phyloP scores from a whole-genome alignment of 2,329 filamentous ascomycete genomes.

The Aspergillus sp. region DNA sequence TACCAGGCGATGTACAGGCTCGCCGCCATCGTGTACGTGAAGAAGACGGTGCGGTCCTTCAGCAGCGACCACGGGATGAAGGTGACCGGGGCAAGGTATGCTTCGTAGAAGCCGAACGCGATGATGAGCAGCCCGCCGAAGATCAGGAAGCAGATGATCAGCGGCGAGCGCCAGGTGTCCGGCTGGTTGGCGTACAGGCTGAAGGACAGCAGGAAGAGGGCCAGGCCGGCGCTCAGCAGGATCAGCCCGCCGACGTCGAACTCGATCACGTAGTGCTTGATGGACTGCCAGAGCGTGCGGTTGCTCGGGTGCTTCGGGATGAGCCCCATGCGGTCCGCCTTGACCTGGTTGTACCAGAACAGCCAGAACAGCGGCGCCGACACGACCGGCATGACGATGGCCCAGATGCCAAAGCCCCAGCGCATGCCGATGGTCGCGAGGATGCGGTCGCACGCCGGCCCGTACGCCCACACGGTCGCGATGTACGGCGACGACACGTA shows the following conservation, averaged over 20 bases:
- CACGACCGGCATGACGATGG: slow-evolving; percentile 58
- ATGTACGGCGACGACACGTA: slow-evolving; percentile 60
- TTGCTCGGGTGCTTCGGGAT: slow-evolving; percentile 43
- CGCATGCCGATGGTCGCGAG: slow-evolving; percentile 54
- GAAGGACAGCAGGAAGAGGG: slow-evolving; percentile 65
- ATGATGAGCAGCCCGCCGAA: slow-evolving; percentile 54
- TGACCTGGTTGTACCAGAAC: slow-evolving; percentile 55
- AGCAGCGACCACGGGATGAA: slow-evolving; percentile 57
- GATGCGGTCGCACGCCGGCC: slow-evolving; percentile 34
- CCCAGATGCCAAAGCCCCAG: slow-evolving; percentile 63
- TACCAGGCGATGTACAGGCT: slow-evolving; percentile 51
- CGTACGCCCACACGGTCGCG: slow-evolving; percentile 55
- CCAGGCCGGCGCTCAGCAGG: slow-evolving; percentile 58
- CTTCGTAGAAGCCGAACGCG: slow-evolving; percentile 37
- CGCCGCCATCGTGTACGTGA: slow-evolving; percentile 52
- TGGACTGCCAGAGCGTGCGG: slow-evolving; percentile 47
- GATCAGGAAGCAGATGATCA: slow-evolving; percentile 31
- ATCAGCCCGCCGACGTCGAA: slow-evolving; percentile 63
- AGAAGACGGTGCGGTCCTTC: slow-evolving; percentile 50
- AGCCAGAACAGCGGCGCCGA: slow-evolving; percentile 55
- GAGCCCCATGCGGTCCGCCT: slow-evolving; percentile 56
- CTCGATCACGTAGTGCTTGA: slow-evolving; percentile 57
- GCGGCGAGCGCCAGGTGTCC: slow-evolving; percentile 1
- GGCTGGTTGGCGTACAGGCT: slow-evolving; percentile 44
- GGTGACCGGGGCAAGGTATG: slow-evolving; percentile 49